Evolutionary conservation across 805 yeast genomes (phyloP).

Genomic region (Saccharomycopsis microspora): DNA sequence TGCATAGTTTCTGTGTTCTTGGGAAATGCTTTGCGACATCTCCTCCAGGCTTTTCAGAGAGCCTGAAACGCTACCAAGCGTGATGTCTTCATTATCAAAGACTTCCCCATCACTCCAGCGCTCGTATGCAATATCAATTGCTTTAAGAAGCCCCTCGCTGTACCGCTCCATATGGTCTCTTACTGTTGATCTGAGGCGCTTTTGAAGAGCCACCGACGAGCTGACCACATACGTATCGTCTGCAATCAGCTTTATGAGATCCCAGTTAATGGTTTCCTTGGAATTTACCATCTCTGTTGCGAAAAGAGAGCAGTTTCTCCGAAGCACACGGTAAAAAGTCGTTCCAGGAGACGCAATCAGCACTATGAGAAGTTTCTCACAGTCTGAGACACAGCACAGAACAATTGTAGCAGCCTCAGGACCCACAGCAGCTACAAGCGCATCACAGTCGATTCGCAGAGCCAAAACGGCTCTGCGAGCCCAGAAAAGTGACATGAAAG

Average conservation of each 20-base stretch:
- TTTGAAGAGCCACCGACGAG: slow-evolving; percentile 55
- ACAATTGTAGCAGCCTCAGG: slow-evolving; percentile 5
- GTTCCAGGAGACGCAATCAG: slow-evolving; percentile 11
- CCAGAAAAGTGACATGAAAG: slow-evolving; percentile 11
- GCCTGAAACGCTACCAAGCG: background rate
- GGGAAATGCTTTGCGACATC: background rate
- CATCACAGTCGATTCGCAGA: slow-evolving; percentile 8
- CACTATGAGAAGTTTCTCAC: slow-evolving; percentile 12
- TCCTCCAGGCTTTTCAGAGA: background rate
- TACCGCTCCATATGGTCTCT: slow-evolving; percentile 18
- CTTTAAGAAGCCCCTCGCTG: slow-evolving; percentile 21
- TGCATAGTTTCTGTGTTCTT: slow-evolving; percentile 39
- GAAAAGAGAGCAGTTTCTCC: slow-evolving; percentile 1
- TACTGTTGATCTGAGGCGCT: slow-evolving; percentile 39
- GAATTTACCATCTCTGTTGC: slow-evolving; percentile 1
- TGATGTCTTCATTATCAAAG: background rate
- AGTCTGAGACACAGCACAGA: slow-evolving; percentile 1
- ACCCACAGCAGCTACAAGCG: slow-evolving; percentile 11
- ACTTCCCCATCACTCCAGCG: slow-evolving; percentile 16
- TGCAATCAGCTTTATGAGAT: slow-evolving; percentile 32
- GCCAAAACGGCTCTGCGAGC: slow-evolving; percentile 3
- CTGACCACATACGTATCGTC: slow-evolving; percentile 49
- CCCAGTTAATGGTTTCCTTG: slow-evolving; percentile 19
- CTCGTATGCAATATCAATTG: slow-evolving; percentile 27
- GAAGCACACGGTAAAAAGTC: slow-evolving; percentile 9